Percentiles rank a stretch among this genome's conserved stretches.
phyloP scores from a whole-genome alignment of 164 flowering plant species.

The Nymphaea thermarum region DNA sequence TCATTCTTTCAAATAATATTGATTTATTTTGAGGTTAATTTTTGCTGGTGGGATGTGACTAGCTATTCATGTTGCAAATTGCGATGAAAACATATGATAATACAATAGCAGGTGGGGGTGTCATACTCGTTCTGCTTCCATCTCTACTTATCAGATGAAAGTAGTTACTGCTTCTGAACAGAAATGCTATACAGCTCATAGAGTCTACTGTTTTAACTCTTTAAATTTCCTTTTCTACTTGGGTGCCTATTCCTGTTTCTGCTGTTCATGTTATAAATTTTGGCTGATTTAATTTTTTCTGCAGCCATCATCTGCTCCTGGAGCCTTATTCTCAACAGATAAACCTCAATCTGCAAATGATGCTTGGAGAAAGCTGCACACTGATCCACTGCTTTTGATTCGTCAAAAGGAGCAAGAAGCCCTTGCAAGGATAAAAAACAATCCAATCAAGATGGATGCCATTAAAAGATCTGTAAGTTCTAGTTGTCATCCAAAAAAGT shows the following conservation, averaged over 20 bases:
- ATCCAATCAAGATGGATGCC: slow-evolving; percentile 89
- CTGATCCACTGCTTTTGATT: slow-evolving; percentile 90
- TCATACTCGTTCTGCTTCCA: no score
- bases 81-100: no score
- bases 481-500: not conserved
- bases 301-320: slow-evolving; percentile 45
- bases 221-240: not conserved
- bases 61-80: no score
- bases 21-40: no score
- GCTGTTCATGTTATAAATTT: not conserved
- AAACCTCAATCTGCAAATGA: slow-evolving; percentile 93
- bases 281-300: slow-evolving; percentile 1
- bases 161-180: no score
- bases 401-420: slow-evolving; percentile 94
- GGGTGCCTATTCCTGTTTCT: not conserved
- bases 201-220: not conserved
- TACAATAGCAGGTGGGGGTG: no score
- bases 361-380: slow-evolving; percentile 93
- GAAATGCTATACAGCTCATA: no score
- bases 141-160: no score
- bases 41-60: no score
- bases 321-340: slow-evolving; percentile 78
- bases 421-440: slow-evolving; percentile 72
- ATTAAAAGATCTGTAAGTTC: slow-evolving; percentile 76
- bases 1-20: no score